These are phyloP conservation scores for Colletotrichum endophyticum DNA, from an alignment of 2,329 filamentous ascomycete species.

Conservation along the genomic window DNA sequence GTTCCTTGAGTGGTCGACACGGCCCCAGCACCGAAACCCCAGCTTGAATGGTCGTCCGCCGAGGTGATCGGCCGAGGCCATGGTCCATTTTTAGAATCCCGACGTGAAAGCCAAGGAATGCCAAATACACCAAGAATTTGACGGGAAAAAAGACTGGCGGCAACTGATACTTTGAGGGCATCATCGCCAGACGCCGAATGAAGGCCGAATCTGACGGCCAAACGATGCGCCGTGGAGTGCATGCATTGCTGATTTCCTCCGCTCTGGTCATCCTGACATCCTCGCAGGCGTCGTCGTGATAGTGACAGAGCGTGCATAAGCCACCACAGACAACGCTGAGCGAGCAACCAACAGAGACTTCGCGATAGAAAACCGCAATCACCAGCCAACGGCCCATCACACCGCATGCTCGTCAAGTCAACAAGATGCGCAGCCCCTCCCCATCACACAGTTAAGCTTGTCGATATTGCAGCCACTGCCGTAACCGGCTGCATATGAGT, in stretches of 20 bases:
- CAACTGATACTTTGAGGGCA: slow-evolving; percentile 1
- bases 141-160: background rate
- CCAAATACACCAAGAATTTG: background rate
- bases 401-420: background rate
- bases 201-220: background rate
- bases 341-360: background rate
- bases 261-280: too few species aligned
- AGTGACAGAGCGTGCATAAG: slow-evolving; percentile 4
- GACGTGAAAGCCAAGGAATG: background rate
- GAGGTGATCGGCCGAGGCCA: background rate
- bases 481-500: background rate
- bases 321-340: background rate
- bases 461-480: slow-evolving; percentile 6
- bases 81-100: background rate
- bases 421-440: background rate
- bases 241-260: background rate
- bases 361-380: background rate
- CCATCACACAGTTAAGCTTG: slow-evolving; percentile 4
- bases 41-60: too few species aligned
- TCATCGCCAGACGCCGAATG: slow-evolving; percentile 3
- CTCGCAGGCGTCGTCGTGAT: background rate
- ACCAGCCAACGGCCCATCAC: background rate
- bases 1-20: background rate
- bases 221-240: background rate
- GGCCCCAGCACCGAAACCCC: background rate